Evolutionary conservation across 2,329 filamentous ascomycete genomes (phyloP).

Genomic region (Tolypocladium endophyticum): DNA sequence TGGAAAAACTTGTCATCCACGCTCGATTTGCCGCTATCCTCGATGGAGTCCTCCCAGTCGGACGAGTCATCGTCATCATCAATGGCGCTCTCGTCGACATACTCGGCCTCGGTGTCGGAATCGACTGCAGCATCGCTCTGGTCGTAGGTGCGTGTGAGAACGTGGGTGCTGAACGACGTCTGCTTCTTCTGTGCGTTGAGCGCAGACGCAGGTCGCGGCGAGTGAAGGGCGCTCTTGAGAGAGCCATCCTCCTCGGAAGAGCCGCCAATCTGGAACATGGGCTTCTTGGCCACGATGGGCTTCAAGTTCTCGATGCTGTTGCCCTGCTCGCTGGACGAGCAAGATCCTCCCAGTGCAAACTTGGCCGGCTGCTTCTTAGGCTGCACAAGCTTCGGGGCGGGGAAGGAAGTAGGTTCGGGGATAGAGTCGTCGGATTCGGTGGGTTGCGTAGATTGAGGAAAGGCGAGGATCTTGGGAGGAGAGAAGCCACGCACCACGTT

Average conservation of each 20-base stretch:
- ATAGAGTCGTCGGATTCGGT: slow-evolving; percentile 43
- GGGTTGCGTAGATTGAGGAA: slow-evolving; percentile 37
- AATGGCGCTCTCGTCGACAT: slow-evolving; percentile 75
- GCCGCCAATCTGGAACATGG: slow-evolving; percentile 42
- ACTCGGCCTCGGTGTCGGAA: slow-evolving; percentile 42
- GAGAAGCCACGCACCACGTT: slow-evolving; percentile 83
- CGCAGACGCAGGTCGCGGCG: slow-evolving; percentile 28
- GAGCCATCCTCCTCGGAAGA: slow-evolving; percentile 74
- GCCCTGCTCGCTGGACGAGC: slow-evolving; percentile 55
- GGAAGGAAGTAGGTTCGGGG: slow-evolving; percentile 47
- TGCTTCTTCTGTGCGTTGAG: slow-evolving; percentile 49
- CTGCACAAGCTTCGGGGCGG: slow-evolving; percentile 55
- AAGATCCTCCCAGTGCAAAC: slow-evolving; percentile 70
- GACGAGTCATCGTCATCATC: slow-evolving; percentile 57
- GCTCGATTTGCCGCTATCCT: slow-evolving; percentile 75
- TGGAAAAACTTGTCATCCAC: slow-evolving; percentile 79
- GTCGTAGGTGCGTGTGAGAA: slow-evolving; percentile 55
- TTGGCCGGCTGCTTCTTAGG: slow-evolving; percentile 50
- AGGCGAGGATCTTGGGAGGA: slow-evolving; percentile 53
- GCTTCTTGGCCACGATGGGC: slow-evolving; percentile 21
- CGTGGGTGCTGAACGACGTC: slow-evolving; percentile 70
- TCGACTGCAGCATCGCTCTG: slow-evolving; percentile 27
- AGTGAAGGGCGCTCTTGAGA: slow-evolving; percentile 42
- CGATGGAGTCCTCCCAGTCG: slow-evolving; percentile 58
- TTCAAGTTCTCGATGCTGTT: slow-evolving; percentile 36